A percentile compares a stretch with the other conserved stretches of the same genome.
Evolutionary conservation across 441 rosid genomes (phyloP).

Genomic region (Geranium incanum): DNA sequence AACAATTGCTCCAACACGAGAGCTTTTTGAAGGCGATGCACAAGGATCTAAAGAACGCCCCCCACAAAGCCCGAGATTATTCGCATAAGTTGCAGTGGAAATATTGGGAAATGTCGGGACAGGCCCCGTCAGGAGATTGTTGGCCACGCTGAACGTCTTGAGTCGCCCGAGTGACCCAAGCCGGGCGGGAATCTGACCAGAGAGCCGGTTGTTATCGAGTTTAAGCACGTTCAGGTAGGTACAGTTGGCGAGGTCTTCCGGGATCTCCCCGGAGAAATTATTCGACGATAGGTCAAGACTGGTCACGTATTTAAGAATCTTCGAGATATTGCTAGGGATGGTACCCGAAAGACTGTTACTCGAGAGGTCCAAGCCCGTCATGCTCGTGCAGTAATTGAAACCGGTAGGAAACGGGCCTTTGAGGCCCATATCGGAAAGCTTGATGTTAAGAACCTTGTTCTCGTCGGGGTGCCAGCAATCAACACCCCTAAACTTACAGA

Average conservation of each 20-base stretch:
- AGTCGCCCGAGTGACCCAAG: constrained; percentile 39
- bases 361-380: constrained; percentile 54
- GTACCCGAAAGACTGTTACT: constrained; percentile 47
- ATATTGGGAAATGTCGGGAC: constrained; percentile 25
- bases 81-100: constrained; percentile 20
- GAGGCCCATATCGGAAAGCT: constrained; percentile 16
- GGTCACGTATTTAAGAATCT: constrained; percentile 19
- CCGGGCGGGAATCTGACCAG: constrained; percentile 45
- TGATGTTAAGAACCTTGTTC: constrained; percentile 14
- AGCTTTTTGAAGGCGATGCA: constrained; percentile 6
- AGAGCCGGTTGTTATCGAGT: constrained; percentile 47
- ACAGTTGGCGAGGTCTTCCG: constrained; percentile 19
- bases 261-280: constrained; percentile 5
- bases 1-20: constrained; percentile 40
- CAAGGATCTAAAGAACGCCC: constrained; percentile 47
- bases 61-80: constrained; percentile 55
- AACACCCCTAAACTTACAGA: constrained; percentile 14
- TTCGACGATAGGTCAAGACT: constrained; percentile 48
- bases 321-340: constrained; percentile 34
- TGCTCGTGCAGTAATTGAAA: constrained; percentile 33
- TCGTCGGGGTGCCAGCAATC: constrained; percentile 15
- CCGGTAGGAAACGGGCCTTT: constrained; percentile 16
- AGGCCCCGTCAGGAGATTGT: constrained; percentile 45
- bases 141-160: constrained; percentile 37
- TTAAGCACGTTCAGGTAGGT: constrained; percentile 40